Percentiles rank a stretch among this genome's conserved stretches.
Evolutionary conservation across 2,329 filamentous ascomycete species (phyloP).

Genomic region (Colletotrichum sp.): DNA sequence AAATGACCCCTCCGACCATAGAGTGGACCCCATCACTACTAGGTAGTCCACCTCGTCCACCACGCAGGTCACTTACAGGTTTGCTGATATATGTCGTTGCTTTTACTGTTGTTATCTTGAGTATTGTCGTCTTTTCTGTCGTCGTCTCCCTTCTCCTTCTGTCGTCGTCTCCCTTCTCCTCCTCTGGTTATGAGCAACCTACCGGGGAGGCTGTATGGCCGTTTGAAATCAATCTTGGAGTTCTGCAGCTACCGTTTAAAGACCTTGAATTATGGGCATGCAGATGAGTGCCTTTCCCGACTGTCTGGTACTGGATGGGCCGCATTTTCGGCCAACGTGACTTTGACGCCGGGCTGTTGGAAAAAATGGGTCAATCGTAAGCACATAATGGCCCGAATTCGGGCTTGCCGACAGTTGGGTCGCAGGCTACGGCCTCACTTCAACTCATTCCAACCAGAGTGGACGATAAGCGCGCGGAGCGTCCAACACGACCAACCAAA

Average conservation of each 20-base stretch:
- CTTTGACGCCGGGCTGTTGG: not conserved
- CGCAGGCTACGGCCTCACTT: not conserved
- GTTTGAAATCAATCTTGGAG: not conserved
- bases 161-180: too few relatives aligned
- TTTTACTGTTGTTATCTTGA: not conserved
- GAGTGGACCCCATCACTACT: not conserved
- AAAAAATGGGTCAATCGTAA: not conserved
- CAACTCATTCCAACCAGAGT: not conserved
- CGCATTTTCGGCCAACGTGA: not conserved
- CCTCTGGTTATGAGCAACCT: not conserved
- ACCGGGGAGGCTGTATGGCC: not conserved
- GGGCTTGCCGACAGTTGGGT: not conserved
- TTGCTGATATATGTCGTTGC: not conserved
- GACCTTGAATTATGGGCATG: not conserved
- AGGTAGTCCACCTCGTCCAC: not conserved
- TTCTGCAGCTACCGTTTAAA: not conserved
- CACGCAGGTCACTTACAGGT: not conserved
- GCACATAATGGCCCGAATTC: not conserved
- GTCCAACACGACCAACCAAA: not conserved
- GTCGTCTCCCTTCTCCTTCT: too few relatives aligned
- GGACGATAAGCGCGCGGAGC: not conserved
- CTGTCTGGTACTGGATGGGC: not conserved
- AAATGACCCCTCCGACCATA: fast-evolving
- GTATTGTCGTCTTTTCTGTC: not conserved
- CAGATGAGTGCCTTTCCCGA: not conserved